These are phyloP conservation scores for Fusarium sp. DNA, from an alignment of 2,329 filamentous ascomycete species.

Conservation along the genomic window DNA sequence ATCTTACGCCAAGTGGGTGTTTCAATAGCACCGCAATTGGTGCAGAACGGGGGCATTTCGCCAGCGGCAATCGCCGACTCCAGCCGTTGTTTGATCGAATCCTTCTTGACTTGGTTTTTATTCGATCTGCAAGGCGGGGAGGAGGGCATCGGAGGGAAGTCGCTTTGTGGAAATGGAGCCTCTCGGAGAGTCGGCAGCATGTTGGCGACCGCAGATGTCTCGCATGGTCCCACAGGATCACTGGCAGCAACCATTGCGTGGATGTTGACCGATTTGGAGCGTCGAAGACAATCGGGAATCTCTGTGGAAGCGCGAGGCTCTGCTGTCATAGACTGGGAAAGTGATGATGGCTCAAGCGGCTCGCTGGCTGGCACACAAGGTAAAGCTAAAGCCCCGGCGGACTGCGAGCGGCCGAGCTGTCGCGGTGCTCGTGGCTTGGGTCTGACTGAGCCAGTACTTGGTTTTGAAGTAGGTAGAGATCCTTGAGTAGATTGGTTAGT, in stretches of 20 bases:
- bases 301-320: constrained; percentile 44
- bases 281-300: constrained; percentile 52
- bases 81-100: constrained; percentile 68
- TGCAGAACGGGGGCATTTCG: constrained; percentile 87
- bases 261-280: constrained; percentile 51
- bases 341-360: constrained; percentile 57
- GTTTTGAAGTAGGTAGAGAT: constrained; percentile 27
- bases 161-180: constrained; percentile 57
- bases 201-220: constrained; percentile 31
- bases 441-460: constrained; percentile 16
- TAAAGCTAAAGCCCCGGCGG: constrained; percentile 52
- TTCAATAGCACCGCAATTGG: constrained; percentile 93
- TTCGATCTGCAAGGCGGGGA: constrained; percentile 63
- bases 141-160: constrained; percentile 53
- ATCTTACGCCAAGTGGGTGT: constrained; percentile 97
- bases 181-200: constrained; percentile 48
- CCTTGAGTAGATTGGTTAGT: constrained; percentile 31
- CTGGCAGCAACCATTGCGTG: constrained; percentile 58
- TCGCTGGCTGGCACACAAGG: constrained; percentile 61
- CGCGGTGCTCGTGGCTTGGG: constrained; percentile 39
- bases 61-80: constrained; percentile 78
- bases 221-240: constrained; percentile 54
- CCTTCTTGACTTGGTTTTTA: constrained; percentile 74
- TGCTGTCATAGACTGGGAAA: constrained; percentile 47
- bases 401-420: constrained; percentile 51